A percentile compares a stretch with the other conserved stretches of the same genome.
Evolutionary conservation across 345 rosid species (phyloP).

Genomic region (Dimocarpus longan): DNA sequence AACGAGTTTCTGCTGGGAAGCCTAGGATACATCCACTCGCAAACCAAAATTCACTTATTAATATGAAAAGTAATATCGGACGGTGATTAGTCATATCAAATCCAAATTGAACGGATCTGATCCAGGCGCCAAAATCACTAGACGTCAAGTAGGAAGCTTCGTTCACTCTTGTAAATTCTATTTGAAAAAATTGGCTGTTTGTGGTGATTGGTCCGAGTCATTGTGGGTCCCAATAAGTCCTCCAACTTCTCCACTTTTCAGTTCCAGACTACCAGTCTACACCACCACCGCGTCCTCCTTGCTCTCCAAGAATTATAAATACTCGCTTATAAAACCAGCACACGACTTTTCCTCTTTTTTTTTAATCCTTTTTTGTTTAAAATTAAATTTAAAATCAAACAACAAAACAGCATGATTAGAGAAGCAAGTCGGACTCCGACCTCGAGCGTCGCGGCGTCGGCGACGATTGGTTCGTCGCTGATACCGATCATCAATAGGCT

Average conservation of each 20-base stretch:
- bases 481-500: slow-evolving; percentile 39
- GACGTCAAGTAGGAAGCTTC: not conserved
- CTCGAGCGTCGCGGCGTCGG: not conserved
- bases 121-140: not conserved
- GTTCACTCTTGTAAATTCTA: too few relatives aligned
- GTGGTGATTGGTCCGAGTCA: not conserved
- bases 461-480: slow-evolving; percentile 37
- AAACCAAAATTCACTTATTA: too few relatives aligned
- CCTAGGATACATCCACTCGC: too few relatives aligned
- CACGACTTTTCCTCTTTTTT: not conserved
- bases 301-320: not conserved
- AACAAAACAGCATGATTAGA: slow-evolving; percentile 19
- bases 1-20: too few relatives aligned
- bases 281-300: not conserved
- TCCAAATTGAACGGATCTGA: not conserved
- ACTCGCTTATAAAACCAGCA: not conserved
- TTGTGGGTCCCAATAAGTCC: not conserved
- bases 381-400: not conserved
- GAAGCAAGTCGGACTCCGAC: not conserved
- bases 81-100: not conserved
- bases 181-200: not conserved
- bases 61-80: not conserved
- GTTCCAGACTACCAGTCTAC: not conserved
- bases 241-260: too few relatives aligned
- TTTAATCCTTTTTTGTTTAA: not conserved